Evolutionary conservation across 352 stramenopile genomes (phyloP).

Genomic region (Pythium aristosporum): DNA sequence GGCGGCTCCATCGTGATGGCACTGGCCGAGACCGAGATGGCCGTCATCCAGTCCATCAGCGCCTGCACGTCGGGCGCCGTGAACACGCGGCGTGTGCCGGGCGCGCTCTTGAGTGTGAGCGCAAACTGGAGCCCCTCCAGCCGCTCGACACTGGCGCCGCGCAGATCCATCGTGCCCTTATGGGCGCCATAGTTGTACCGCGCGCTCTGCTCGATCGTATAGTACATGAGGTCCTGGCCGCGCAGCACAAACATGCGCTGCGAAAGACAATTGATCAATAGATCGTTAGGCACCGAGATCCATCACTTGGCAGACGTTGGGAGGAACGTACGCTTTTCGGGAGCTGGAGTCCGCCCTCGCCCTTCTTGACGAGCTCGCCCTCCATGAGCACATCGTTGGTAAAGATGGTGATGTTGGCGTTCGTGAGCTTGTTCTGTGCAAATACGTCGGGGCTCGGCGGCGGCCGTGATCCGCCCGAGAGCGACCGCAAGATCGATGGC

Average conservation of each 20-base stretch:
- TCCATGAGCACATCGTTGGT: slow-evolving; percentile 70
- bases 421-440: slow-evolving; percentile 53
- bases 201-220: slow-evolving; percentile 47
- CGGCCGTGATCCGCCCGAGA: slow-evolving; percentile 5
- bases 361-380: slow-evolving; percentile 66
- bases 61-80: slow-evolving; percentile 49
- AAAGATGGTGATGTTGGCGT: slow-evolving; percentile 57
- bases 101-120: slow-evolving; percentile 24
- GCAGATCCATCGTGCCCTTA: slow-evolving; percentile 60
- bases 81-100: slow-evolving; percentile 37
- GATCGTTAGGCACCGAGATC: neutral
- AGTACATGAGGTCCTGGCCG: slow-evolving; percentile 69
- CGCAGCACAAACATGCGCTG: slow-evolving; percentile 73
- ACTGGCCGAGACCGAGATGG: slow-evolving; percentile 49
- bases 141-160: slow-evolving; percentile 46
- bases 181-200: slow-evolving; percentile 53
- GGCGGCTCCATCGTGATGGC: slow-evolving; percentile 42
- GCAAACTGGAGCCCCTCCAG: slow-evolving; percentile 42
- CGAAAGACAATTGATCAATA: neutral
- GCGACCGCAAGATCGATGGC: slow-evolving; percentile 47
- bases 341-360: slow-evolving; percentile 51
- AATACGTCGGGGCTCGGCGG: slow-evolving; percentile 54
- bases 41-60: slow-evolving; percentile 77
- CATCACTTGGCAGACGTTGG: neutral
- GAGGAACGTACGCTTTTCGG: slow-evolving; percentile 64